Evolutionary conservation across 2,329 filamentous ascomycete species (phyloP).

Genomic region (Pyricularia grisea): DNA sequence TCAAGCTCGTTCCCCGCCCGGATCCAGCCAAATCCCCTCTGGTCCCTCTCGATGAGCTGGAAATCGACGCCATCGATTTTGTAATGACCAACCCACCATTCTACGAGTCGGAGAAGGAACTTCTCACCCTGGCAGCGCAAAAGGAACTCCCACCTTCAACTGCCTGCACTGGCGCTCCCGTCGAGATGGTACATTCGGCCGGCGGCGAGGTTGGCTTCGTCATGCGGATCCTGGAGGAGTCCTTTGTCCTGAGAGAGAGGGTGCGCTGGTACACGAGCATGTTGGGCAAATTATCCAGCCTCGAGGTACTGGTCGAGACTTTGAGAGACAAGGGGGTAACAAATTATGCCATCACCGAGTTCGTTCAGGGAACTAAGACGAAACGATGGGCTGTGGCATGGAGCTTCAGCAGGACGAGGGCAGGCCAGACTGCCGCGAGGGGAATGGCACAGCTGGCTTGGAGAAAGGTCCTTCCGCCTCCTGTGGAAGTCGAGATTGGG

Average conservation of each 20-base stretch:
- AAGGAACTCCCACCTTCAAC: slow-evolving; percentile 64
- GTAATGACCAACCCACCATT: slow-evolving; percentile 94
- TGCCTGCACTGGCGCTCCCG: slow-evolving; percentile 64
- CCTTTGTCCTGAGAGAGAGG: slow-evolving; percentile 27
- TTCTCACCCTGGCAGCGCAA: slow-evolving; percentile 51
- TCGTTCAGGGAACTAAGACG: slow-evolving; percentile 71
- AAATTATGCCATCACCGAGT: slow-evolving; percentile 77
- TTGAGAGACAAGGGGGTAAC: slow-evolving; percentile 46
- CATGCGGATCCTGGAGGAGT: slow-evolving; percentile 50
- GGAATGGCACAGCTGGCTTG: slow-evolving; percentile 29
- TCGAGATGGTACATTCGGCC: slow-evolving; percentile 75
- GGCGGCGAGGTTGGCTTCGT: slow-evolving; percentile 81
- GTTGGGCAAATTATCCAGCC: slow-evolving; percentile 71
- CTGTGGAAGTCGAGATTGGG: slow-evolving; percentile 28
- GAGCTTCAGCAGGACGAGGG: slow-evolving; percentile 66
- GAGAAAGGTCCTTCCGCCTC: slow-evolving; percentile 33
- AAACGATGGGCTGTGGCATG: slow-evolving; percentile 81
- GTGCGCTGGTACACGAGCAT: slow-evolving; percentile 88
- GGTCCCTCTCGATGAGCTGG: slow-evolving; percentile 51
- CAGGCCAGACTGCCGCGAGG: slow-evolving; percentile 37
- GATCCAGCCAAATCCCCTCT: slow-evolving; percentile 37
- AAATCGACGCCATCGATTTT: slow-evolving; percentile 56
- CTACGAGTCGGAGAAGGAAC: slow-evolving; percentile 65
- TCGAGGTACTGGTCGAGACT: slow-evolving; percentile 50
- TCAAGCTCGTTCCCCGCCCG: slow-evolving; percentile 51